Evolutionary conservation across 129 eudicot species (phyloP).

Genomic region (Centrapalus pauciflorus): DNA sequence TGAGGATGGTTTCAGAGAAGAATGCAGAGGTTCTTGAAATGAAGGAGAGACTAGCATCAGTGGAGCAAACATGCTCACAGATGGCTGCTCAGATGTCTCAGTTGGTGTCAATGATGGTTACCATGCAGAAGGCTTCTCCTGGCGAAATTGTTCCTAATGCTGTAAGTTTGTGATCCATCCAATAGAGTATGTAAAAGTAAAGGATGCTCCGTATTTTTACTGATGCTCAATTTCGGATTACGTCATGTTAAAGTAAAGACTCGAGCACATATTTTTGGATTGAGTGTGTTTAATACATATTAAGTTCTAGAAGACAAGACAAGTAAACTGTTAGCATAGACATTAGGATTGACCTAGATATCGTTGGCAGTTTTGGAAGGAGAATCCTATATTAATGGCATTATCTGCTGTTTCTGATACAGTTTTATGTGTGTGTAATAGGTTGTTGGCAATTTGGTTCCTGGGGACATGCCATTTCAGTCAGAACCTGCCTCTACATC

Average conservation of each 20-base stretch:
- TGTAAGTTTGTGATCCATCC: conserved; percentile 26
- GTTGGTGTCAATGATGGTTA: conserved; percentile 47
- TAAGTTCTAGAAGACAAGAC: too few relatives aligned
- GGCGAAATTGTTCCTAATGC: conserved; percentile 9
- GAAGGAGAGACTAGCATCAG: conserved; percentile 38
- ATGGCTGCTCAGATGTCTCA: conserved; percentile 59
- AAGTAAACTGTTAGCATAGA: too few relatives aligned
- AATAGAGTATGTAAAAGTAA: neutral
- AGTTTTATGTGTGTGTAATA: neutral
- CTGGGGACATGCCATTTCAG: conserved; percentile 6
- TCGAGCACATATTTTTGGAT: too few relatives aligned
- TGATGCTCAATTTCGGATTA: too few relatives aligned
- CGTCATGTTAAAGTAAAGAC: too few relatives aligned
- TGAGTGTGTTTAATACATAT: too few relatives aligned
- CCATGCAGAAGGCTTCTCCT: conserved; percentile 19
- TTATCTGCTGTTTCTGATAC: too few relatives aligned
- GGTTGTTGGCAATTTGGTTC: neutral
- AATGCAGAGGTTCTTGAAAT: conserved; percentile 42
- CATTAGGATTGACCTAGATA: too few relatives aligned
- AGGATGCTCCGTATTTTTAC: neutral
- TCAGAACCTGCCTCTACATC: neutral
- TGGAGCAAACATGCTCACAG: conserved; percentile 54
- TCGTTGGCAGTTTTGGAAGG: too few relatives aligned
- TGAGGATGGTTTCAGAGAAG: conserved; percentile 34
- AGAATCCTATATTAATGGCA: too few relatives aligned